These are phyloP conservation scores for Corylus avellana DNA, from an alignment of 306 rosid genomes.

Conservation along the genomic window DNA sequence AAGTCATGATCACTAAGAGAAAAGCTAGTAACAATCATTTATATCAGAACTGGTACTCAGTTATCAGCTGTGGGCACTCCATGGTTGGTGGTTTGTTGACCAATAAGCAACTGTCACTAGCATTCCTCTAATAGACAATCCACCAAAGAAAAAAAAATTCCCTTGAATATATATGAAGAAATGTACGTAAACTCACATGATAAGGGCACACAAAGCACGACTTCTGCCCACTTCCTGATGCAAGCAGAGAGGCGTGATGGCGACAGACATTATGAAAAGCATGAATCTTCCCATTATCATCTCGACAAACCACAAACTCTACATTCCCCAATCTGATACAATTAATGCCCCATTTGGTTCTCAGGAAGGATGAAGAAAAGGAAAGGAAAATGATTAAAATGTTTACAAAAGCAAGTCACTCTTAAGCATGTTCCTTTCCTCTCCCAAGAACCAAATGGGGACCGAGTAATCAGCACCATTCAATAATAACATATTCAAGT, in stretches of 20 bases:
- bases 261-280: constrained; percentile 94
- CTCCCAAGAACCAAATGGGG: constrained; percentile 44
- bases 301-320: constrained; percentile 82
- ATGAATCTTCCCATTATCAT: constrained; percentile 50
- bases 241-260: constrained; percentile 84
- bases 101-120: neutral
- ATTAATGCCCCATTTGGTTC: constrained; percentile 40
- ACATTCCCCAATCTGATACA: constrained; percentile 66
- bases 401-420: constrained; percentile 13
- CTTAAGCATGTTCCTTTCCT: constrained; percentile 28
- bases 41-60: no score
- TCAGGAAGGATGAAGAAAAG: constrained; percentile 26
- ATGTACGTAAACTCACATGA: constrained; percentile 61
- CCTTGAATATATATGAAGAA: neutral
- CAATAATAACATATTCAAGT: constrained; percentile 13
- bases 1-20: neutral
- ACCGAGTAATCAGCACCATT: constrained; percentile 15
- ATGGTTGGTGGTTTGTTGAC: neutral
- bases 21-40: no score
- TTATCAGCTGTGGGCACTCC: no score
- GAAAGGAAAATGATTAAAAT: constrained; percentile 36
- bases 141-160: neutral
- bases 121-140: neutral
- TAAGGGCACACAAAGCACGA: constrained; percentile 96
- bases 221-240: constrained; percentile 70